A percentile compares a stretch with the other conserved stretches of the same genome.
These are phyloP conservation scores for Gracilaria vermiculophylla DNA, from an alignment of 23 red algal species.

Conservation along the genomic window DNA sequence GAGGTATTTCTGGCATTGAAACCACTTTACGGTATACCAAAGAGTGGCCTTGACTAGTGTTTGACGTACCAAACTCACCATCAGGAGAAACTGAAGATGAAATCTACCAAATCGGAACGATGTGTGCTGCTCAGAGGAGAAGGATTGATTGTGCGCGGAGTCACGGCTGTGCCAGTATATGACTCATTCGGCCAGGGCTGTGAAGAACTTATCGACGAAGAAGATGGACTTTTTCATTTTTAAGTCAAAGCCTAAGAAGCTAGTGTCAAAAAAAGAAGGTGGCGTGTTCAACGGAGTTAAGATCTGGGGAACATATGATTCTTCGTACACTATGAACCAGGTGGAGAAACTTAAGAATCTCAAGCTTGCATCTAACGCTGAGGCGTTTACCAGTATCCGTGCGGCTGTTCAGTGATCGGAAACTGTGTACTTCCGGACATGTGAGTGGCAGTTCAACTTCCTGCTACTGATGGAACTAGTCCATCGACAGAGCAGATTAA, in stretches of 20 bases:
- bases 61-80: slow-evolving; percentile 36
- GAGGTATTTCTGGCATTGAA: slow-evolving; percentile 14
- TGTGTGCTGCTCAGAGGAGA: slow-evolving; percentile 33
- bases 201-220: slow-evolving; percentile 11
- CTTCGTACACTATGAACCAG: background rate
- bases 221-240: background rate
- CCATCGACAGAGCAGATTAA: background rate
- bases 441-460: slow-evolving; percentile 20
- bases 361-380: background rate
- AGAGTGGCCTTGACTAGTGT: slow-evolving; percentile 44
- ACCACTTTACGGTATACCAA: slow-evolving; percentile 44
- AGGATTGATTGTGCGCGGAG: background rate
- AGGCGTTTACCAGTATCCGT: background rate
- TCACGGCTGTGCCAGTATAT: slow-evolving; percentile 22
- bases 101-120: background rate
- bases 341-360: background rate
- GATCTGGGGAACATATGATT: background rate
- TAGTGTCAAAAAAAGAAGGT: background rate
- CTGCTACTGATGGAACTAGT: background rate
- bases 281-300: background rate
- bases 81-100: slow-evolving; percentile 21
- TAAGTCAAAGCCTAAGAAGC: background rate
- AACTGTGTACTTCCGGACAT: background rate
- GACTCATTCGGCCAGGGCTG: background rate
- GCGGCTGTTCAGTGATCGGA: slow-evolving; percentile 1